Evolutionary conservation across 2,329 filamentous ascomycete genomes (phyloP).

Genomic region (Cladosporium sp.): DNA sequence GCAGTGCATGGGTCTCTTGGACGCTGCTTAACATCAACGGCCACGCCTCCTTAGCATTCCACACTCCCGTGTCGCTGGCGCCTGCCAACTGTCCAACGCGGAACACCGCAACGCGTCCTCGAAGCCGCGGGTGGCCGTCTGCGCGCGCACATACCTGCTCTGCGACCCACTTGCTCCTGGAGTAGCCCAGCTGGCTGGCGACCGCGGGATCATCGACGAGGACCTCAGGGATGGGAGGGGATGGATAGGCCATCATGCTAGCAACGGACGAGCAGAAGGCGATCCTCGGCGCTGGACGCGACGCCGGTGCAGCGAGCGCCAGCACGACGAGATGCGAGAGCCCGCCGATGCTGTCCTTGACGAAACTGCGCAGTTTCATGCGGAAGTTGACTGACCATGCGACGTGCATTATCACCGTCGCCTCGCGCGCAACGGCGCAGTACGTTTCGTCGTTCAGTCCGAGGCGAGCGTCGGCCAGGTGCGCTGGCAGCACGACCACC

Average conservation of each 20-base stretch:
- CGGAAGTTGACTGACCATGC: slow-evolving; percentile 66
- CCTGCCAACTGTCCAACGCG: slow-evolving; percentile 48
- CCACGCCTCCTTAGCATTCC: slow-evolving; percentile 49
- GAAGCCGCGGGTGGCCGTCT: slow-evolving; percentile 25
- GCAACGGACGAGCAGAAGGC: slow-evolving; percentile 53
- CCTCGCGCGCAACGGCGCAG: slow-evolving; percentile 37
- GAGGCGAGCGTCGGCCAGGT: slow-evolving; percentile 45
- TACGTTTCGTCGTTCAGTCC: slow-evolving; percentile 45
- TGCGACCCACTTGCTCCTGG: slow-evolving; percentile 56
- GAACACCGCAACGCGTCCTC: slow-evolving; percentile 40
- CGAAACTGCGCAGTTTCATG: slow-evolving; percentile 53
- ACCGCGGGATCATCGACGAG: slow-evolving; percentile 39
- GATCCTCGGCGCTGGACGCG: slow-evolving; percentile 35
- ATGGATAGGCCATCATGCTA: slow-evolving; percentile 33
- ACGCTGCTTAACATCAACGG: slow-evolving; percentile 46
- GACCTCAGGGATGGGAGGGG: slow-evolving; percentile 37
- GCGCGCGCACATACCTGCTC: slow-evolving; percentile 50
- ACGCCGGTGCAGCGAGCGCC: slow-evolving; percentile 30
- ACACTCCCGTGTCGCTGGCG: slow-evolving; percentile 39
- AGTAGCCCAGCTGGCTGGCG: slow-evolving; percentile 51
- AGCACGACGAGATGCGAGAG: slow-evolving; percentile 48
- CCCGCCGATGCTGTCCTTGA: slow-evolving; percentile 48
- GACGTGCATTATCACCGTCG: slow-evolving; percentile 56
- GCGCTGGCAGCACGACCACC: slow-evolving; percentile 45
- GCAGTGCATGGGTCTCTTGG: slow-evolving; percentile 37